Conservation (phyloP, 768 basidiomycete species). For the Lactifluus rugatus region DNA sequence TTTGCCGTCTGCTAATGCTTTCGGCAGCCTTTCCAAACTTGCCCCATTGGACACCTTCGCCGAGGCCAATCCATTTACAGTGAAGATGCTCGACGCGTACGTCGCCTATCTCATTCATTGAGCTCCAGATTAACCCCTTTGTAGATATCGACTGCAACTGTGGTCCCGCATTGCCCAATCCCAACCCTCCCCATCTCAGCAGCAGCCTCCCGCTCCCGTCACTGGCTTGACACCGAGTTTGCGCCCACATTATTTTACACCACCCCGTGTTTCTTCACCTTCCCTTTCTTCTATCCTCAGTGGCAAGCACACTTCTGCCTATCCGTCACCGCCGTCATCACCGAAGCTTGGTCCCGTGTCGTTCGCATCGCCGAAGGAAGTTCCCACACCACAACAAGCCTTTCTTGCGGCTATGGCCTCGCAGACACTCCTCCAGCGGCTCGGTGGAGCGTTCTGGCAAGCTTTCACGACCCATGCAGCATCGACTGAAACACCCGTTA, state of each 20-base stretch:
- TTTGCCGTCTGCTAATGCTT: conserved; percentile 25
- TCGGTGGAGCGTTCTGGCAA: conserved; percentile 81
- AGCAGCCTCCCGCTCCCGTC: conserved; percentile 17
- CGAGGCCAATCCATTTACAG: conserved; percentile 72
- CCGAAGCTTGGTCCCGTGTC: conserved; percentile 26
- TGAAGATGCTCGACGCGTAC: conserved; percentile 77
- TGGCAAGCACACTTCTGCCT: conserved; percentile 33
- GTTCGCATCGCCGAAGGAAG: conserved; percentile 26
- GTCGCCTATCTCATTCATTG: conserved; percentile 23
- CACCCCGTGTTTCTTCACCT: conserved; percentile 15
- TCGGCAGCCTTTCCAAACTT: conserved; percentile 24
- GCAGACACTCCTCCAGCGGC: conserved; percentile 61
- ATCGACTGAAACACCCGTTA: conserved; percentile 20
- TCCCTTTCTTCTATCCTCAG: conserved; percentile 31
- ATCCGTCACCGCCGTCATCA: conserved; percentile 37
- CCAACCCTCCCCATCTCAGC: conserved; percentile 33
- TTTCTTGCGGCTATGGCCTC: conserved; percentile 63
- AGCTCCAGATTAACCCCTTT: conserved; percentile 6
- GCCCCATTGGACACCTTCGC: conserved; percentile 65
- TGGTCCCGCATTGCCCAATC: conserved; percentile 86
- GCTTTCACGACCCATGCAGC: conserved; percentile 59
- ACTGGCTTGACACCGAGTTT: conserved; percentile 24
- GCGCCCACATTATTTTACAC: conserved; percentile 32
- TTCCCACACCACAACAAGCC: conserved; percentile 32
- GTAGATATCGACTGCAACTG: conserved; percentile 75